Evolutionary conservation across 1,139 yeast genomes (phyloP).

Genomic region (Diutina neorugosa): DNA sequence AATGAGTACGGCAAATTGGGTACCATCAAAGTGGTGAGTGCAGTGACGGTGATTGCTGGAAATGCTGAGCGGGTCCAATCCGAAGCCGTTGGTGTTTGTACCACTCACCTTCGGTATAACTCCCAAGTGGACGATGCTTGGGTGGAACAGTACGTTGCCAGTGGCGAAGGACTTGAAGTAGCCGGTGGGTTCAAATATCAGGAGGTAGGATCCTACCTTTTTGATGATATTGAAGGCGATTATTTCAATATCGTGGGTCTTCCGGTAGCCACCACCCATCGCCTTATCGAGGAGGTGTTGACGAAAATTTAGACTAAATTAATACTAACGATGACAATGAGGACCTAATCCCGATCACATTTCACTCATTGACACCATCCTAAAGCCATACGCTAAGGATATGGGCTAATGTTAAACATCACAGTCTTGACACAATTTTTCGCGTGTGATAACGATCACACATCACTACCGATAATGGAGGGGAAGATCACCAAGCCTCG

Average conservation of each 20-base stretch:
- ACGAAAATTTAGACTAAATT: too few species aligned
- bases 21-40: slow-evolving; percentile 50
- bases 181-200: slow-evolving; percentile 94
- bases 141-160: slow-evolving; percentile 46
- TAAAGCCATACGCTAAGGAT: too few species aligned
- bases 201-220: slow-evolving; percentile 53
- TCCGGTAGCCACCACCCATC: slow-evolving; percentile 52
- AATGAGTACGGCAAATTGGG: slow-evolving; percentile 30
- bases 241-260: slow-evolving; percentile 83
- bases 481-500: slow-evolving; percentile 18
- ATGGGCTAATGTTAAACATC: too few species aligned
- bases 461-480: slow-evolving; percentile 9
- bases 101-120: slow-evolving; percentile 20
- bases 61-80: background rate
- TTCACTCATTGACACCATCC: too few species aligned
- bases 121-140: slow-evolving; percentile 35
- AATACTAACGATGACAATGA: background rate
- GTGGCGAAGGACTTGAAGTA: slow-evolving; percentile 66
- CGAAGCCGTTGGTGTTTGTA: slow-evolving; percentile 7
- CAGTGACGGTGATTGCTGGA: slow-evolving; percentile 38
- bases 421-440: too few species aligned
- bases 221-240: slow-evolving; percentile 62
- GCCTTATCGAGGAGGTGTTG: slow-evolving; percentile 16
- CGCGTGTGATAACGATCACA: background rate
- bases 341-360: too few species aligned